Conservation (phyloP, 495 filamentous ascomycete species). For the Hyphodiscus hymeniophilus region DNA sequence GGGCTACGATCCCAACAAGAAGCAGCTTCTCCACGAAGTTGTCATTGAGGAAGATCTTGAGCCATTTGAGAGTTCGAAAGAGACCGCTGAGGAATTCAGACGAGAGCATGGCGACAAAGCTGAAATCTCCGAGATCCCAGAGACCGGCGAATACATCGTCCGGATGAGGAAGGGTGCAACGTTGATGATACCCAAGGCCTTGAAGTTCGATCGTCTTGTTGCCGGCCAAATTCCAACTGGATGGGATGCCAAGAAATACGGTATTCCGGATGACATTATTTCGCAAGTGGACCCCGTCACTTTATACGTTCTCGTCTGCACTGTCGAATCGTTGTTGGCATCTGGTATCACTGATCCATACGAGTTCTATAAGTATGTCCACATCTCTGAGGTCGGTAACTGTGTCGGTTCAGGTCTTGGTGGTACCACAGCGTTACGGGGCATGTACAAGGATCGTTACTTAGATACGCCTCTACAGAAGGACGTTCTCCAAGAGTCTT, state of each 20-base stretch:
- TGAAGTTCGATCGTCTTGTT: conserved; percentile 93
- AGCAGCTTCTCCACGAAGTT: conserved; percentile 95
- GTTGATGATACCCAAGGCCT: conserved; percentile 90
- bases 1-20: conserved; percentile 96
- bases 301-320: conserved; percentile 87
- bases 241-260: conserved; percentile 92
- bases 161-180: conserved; percentile 90
- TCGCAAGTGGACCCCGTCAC: conserved; percentile 95
- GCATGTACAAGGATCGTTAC: conserved; percentile 98
- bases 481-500: conserved; percentile 97
- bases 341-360: conserved; percentile 99
- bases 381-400: conserved; percentile 96
- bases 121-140: conserved; percentile 91
- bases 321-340: conserved; percentile 80
- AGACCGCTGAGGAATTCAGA: conserved; percentile 95
- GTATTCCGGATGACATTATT: conserved; percentile 96
- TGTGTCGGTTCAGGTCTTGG: conserved; percentile 97
- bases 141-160: conserved; percentile 90
- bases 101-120: conserved; percentile 95
- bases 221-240: conserved; percentile 95
- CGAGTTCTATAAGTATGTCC: conserved; percentile 99
- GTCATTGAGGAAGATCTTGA: conserved; percentile 95
- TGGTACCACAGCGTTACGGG: conserved; percentile 81
- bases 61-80: conserved; percentile 94
- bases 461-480: conserved; percentile 97